Conservation (phyloP, 1,284 basidiomycete genomes). For the Volvariella volvacea region DNA sequence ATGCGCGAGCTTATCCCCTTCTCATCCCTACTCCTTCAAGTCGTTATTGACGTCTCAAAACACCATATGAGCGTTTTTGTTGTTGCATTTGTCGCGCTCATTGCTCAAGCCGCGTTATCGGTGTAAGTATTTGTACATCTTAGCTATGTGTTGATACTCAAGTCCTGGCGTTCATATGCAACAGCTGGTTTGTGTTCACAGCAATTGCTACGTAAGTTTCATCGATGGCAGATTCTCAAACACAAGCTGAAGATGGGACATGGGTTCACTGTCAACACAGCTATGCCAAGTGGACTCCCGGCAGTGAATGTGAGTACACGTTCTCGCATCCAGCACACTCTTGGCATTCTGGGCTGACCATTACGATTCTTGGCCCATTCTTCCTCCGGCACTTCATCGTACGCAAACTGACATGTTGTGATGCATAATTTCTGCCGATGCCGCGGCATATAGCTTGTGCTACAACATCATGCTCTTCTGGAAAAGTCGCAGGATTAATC, state of each 20-base stretch:
- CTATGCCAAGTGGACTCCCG: conserved; percentile 73
- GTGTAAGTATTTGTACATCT: conserved; percentile 41
- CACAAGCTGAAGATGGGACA: neutral
- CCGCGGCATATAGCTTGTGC: conserved; percentile 19
- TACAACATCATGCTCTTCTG: conserved; percentile 32
- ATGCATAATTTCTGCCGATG: too few species aligned
- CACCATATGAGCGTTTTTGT: conserved; percentile 77
- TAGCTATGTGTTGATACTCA: neutral
- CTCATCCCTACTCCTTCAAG: conserved; percentile 71
- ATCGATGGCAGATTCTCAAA: neutral
- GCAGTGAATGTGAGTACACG: conserved; percentile 48
- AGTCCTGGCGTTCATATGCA: conserved; percentile 1
- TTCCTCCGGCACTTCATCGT: conserved; percentile 13
- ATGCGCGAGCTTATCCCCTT: conserved; percentile 73
- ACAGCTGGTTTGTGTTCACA: conserved; percentile 66
- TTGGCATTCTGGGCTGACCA: neutral
- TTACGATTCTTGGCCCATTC: conserved; percentile 19
- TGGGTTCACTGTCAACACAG: conserved; percentile 26
- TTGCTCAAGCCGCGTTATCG: conserved; percentile 65
- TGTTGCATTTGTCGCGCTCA: conserved; percentile 66
- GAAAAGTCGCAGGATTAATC: conserved; percentile 58
- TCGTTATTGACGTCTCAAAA: conserved; percentile 79
- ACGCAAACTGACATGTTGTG: too few species aligned
- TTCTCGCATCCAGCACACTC: neutral
- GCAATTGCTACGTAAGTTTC: conserved; percentile 55